These are phyloP conservation scores for Gaultheria prostrata DNA, from an alignment of 148 eudicot species.

Conservation along the genomic window DNA sequence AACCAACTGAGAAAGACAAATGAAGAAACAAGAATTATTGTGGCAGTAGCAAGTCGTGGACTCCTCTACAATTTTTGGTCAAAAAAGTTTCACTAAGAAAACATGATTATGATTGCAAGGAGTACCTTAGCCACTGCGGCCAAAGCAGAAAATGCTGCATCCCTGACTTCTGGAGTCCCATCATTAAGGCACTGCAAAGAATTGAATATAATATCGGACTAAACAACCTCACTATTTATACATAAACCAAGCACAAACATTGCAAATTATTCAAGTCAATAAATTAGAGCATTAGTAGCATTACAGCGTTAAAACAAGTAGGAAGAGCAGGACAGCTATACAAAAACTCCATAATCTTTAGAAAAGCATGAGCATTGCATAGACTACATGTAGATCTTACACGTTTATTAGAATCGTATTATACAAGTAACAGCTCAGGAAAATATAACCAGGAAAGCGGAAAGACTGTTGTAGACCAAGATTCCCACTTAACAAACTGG, in stretches of 20 bases:
- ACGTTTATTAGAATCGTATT: not conserved
- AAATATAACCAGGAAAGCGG: not conserved
- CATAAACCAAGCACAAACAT: not conserved
- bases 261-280: not conserved
- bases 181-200: constrained; percentile 78
- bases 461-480: not conserved
- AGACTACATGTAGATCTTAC: not conserved
- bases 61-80: not conserved
- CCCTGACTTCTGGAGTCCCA: constrained; percentile 98
- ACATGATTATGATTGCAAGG: not conserved
- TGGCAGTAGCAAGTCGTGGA: not conserved
- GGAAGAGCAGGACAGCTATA: not conserved
- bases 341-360: not conserved
- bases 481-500: not conserved
- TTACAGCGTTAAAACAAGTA: not conserved
- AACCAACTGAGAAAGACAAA: constrained; percentile 47
- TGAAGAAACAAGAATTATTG: not conserved
- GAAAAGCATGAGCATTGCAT: not conserved
- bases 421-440: not conserved
- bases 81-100: not conserved
- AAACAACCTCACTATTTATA: not conserved
- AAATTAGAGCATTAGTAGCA: not conserved
- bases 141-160: constrained; percentile 95
- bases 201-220: not conserved
- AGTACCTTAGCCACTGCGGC: constrained; percentile 90